These are phyloP conservation scores for Leucocoprinus leucothites DNA, from an alignment of 768 basidiomycete genomes.

Conservation along the genomic window DNA sequence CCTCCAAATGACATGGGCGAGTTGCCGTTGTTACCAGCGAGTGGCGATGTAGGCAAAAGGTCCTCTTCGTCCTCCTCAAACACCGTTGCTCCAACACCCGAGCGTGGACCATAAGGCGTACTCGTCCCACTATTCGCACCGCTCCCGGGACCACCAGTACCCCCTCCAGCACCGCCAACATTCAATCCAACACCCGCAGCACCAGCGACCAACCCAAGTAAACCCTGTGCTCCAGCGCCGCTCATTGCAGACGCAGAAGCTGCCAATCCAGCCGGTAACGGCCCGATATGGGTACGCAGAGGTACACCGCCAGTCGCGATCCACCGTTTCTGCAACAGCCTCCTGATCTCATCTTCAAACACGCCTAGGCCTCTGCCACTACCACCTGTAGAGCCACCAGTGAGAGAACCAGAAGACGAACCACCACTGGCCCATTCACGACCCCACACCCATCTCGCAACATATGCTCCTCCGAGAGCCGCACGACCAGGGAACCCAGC, in stretches of 20 bases:
- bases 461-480: slow-evolving; percentile 70
- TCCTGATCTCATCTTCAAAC: slow-evolving; percentile 78
- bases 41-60: slow-evolving; percentile 19
- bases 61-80: slow-evolving; percentile 79
- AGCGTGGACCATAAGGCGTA: slow-evolving; percentile 61
- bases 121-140: slow-evolving; percentile 64
- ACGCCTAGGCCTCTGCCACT: slow-evolving; percentile 46
- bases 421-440: slow-evolving; percentile 41
- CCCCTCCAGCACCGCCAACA: too few relatives aligned
- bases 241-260: slow-evolving; percentile 15
- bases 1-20: not conserved
- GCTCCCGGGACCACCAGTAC: slow-evolving; percentile 32
- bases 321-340: slow-evolving; percentile 75
- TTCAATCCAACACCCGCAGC: slow-evolving; percentile 6
- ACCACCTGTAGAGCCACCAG: not conserved
- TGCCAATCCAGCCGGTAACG: slow-evolving; percentile 13
- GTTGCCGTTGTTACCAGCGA: too few relatives aligned
- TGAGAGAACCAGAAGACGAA: not conserved
- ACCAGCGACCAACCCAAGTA: slow-evolving; percentile 12
- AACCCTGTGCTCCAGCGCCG: not conserved
- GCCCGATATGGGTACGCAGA: slow-evolving; percentile 58
- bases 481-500: slow-evolving; percentile 66
- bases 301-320: slow-evolving; percentile 55
- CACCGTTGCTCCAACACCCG: slow-evolving; percentile 43
- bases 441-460: slow-evolving; percentile 87